Conservation (phyloP, 179 eudicot species). For the Actinidia polygama region DNA sequence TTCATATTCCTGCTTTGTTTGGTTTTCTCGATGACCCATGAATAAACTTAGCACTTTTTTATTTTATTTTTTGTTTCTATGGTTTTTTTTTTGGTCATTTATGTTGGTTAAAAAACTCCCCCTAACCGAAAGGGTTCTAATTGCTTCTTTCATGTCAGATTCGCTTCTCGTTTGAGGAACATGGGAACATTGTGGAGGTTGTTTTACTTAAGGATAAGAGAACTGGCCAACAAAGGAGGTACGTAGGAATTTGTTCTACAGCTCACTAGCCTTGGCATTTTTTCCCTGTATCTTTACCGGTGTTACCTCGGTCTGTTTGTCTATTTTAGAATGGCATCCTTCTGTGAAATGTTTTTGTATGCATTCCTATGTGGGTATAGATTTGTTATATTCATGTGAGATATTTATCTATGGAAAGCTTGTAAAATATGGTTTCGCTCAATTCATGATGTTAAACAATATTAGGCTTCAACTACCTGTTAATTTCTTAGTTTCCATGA, state of each 20-base stretch:
- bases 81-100: background rate
- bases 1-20: background rate
- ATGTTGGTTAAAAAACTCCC: background rate
- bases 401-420: background rate
- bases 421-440: background rate
- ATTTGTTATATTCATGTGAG: background rate
- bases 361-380: background rate
- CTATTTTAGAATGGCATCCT: background rate
- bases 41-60: background rate
- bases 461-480: background rate
- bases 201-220: constrained; percentile 57
- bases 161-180: constrained; percentile 59
- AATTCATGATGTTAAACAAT: background rate
- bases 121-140: constrained; percentile 1
- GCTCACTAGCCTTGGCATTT: background rate
- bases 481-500: background rate
- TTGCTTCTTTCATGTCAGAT: constrained; percentile 37
- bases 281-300: background rate
- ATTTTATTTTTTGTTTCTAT: too few species aligned
- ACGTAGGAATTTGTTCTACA: constrained; percentile 17
- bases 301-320: background rate
- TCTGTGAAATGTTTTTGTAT: background rate
- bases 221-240: constrained; percentile 68
- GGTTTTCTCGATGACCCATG: background rate
- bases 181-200: constrained; percentile 68